Evolutionary conservation across 2,329 filamentous ascomycete species (phyloP).

Genomic region (Curvularia hawaiiensis): DNA sequence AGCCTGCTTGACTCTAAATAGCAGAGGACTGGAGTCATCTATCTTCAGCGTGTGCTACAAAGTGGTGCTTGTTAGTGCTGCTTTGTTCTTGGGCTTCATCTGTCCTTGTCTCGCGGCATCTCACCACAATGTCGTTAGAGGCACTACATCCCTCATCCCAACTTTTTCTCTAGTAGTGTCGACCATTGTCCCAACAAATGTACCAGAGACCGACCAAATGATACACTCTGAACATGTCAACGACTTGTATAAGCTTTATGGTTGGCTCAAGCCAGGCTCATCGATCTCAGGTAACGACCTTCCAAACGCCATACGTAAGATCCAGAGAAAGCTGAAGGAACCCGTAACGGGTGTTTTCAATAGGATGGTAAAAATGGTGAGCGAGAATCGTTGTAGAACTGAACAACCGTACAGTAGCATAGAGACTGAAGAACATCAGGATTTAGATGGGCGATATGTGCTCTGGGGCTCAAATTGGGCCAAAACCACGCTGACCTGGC

Average conservation of each 20-base stretch:
- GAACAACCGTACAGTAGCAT: constrained; percentile 31
- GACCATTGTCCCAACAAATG: constrained; percentile 6
- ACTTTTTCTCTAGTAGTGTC: constrained; percentile 20
- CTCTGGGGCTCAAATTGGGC: constrained; percentile 39
- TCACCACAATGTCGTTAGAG: constrained; percentile 9
- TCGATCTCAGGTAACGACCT: constrained; percentile 31
- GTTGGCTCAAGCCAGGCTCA: constrained; percentile 30
- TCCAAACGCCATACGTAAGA: constrained; percentile 34
- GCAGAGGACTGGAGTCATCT: background rate
- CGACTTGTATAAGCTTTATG: constrained; percentile 38
- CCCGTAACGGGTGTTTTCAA: constrained; percentile 34
- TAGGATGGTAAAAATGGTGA: constrained; percentile 33
- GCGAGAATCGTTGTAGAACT: constrained; percentile 32
- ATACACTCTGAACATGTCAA: constrained; percentile 34
- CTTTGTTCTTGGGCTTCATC: constrained; percentile 13
- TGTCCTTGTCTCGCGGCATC: constrained; percentile 9
- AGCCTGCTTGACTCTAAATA: background rate
- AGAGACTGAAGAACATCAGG: constrained; percentile 16
- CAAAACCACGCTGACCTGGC: constrained; percentile 33
- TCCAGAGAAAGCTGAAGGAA: constrained; percentile 32
- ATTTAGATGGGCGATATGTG: constrained; percentile 29
- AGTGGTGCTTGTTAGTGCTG: constrained; percentile 19
- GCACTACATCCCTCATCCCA: constrained; percentile 28
- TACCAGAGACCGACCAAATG: constrained; percentile 17
- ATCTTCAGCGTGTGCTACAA: background rate